Percentiles rank a stretch among this genome's conserved stretches.
phyloP scores from a whole-genome alignment of 192 early-diverging fungal genomes.

The Linnemannia zychae region DNA sequence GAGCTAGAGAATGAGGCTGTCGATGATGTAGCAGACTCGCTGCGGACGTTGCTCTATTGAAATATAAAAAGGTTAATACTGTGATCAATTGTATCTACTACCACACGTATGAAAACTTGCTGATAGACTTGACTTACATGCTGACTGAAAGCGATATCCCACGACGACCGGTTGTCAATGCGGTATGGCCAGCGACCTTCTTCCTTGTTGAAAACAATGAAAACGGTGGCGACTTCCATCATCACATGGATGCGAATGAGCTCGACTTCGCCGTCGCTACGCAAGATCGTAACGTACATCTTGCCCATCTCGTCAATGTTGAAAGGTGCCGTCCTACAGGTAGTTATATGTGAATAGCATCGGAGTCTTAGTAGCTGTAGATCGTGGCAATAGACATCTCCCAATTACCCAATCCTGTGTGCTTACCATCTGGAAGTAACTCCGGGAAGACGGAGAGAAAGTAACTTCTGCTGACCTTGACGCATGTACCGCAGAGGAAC shows the following conservation, averaged over 20 bases:
- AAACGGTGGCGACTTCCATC: conserved; percentile 93
- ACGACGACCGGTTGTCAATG: conserved; percentile 82
- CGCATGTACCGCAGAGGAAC: conserved; percentile 79
- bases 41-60: conserved; percentile 24
- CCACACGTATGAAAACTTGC: not conserved
- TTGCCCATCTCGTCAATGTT: conserved; percentile 90
- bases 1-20: conserved; percentile 44
- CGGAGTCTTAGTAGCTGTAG: too few species aligned
- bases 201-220: conserved; percentile 85
- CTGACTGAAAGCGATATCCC: conserved; percentile 86
- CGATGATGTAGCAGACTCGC: conserved; percentile 27
- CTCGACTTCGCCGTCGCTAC: conserved; percentile 69
- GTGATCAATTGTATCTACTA: not conserved
- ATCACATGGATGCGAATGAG: conserved; percentile 86
- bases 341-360: not conserved
- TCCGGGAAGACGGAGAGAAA: conserved; percentile 77
- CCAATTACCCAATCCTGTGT: not conserved
- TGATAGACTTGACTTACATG: conserved; percentile 66
- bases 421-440: conserved; percentile 78
- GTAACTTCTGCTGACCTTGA: conserved; percentile 70
- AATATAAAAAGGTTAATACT: conserved; percentile 1
- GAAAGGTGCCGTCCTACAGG: conserved; percentile 79
- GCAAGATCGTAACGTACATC: conserved; percentile 82
- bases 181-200: conserved; percentile 90
- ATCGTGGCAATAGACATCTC: not conserved